Evolutionary conservation across 108 stramenopile genomes (phyloP), one percentile per base, ranked within the genome.

Genomic region (Epithemia pelagica): DNA sequence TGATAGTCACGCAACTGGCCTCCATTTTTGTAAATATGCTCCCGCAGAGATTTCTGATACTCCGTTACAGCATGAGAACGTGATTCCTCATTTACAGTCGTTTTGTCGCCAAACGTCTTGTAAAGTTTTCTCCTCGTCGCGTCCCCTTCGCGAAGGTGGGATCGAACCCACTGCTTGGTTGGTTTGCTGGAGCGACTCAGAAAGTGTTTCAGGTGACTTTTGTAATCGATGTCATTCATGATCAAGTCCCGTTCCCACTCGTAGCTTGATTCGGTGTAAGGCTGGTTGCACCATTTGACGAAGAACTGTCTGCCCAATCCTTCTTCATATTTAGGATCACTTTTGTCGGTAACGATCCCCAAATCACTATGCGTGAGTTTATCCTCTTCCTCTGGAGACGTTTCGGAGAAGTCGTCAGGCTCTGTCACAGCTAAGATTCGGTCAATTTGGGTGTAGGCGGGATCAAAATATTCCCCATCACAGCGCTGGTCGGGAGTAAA

Each of bases 391-490:
- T 68, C 67, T 7, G 33, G 19, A 0, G 66, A 59, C 5, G 60
- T 28, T 1, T 53, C 62, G 22, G 61, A 18, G 59, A 65, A 71
- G 0, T 58, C 75, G 18, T 78, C 69, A 46, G 69, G 69, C 8
- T 23, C 31, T n/a, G 31, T 58, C 0, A 88, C 73, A 22, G 88
- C 86, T 30, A 95, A 71, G 33, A 95, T 81, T 7, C 94, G 77
- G n/a, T 88, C 94, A 55, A 95, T 81, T 58, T 88, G 74, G 2
- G 76, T 58, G 70, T 75, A 88, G 0, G 80, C 82, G 5, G 91
- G 91, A 68, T 93, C 91, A 72, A 93, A 93, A 64, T 90, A 93
- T 57, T 93, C 92, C 30, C 94, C 94, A 77, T 95, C 94, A 67
- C 84, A 83, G 29, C 93, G 83, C 69, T 94, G 89, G 65, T 94